Percentiles rank a stretch among this genome's conserved stretches.
These are phyloP conservation scores for Psilocybe azurescens DNA, from an alignment of 768 basidiomycete genomes.

Conservation along the genomic window DNA sequence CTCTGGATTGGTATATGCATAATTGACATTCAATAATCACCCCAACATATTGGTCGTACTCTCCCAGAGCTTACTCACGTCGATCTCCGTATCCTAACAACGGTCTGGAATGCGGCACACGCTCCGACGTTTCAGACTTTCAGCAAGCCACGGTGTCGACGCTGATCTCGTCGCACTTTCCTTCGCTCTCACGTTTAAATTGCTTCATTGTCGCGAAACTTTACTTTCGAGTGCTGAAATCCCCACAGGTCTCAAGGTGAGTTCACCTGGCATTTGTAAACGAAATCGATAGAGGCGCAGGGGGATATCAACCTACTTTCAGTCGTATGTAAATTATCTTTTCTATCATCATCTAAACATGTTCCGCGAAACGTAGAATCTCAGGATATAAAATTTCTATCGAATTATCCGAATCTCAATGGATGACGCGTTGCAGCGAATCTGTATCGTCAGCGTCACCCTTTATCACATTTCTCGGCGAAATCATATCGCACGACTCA, in stretches of 20 bases:
- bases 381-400: background rate
- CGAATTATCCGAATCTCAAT: background rate
- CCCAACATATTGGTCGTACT: background rate
- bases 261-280: background rate
- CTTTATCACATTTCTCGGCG: background rate
- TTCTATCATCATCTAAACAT: background rate
- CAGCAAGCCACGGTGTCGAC: too few relatives aligned
- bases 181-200: constrained; percentile 2
- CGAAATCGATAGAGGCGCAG: background rate
- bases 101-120: background rate
- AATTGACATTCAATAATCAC: background rate
- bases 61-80: background rate
- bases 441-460: background rate
- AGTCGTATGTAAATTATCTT: background rate
- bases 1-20: background rate
- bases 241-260: background rate
- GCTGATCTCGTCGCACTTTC: background rate
- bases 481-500: background rate
- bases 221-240: background rate
- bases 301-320: background rate
- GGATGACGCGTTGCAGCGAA: background rate
- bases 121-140: constrained; percentile 1
- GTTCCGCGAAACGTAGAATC: too few relatives aligned
- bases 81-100: constrained; percentile 6
- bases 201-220: background rate